Conservation (phyloP, 2,329 filamentous ascomycete genomes). For the Paraconiothyrium brasiliense region DNA sequence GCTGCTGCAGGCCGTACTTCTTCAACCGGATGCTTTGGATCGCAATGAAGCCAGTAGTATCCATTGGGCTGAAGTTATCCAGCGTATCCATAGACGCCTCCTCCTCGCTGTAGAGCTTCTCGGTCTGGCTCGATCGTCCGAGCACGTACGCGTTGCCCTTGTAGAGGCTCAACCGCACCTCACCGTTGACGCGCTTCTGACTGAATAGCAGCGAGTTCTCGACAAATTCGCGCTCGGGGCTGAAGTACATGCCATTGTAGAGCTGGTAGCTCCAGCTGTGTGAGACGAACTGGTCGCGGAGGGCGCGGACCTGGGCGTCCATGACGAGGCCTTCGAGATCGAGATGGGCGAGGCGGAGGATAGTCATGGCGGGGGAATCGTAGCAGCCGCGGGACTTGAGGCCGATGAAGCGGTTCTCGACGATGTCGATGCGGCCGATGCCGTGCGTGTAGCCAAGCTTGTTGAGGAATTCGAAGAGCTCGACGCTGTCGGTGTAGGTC, state of each 20-base stretch:
- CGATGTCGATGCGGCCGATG: slow-evolving; percentile 83
- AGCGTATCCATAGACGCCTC: slow-evolving; percentile 77
- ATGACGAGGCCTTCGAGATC: slow-evolving; percentile 73
- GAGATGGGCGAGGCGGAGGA: slow-evolving; percentile 65
- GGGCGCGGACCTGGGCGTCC: slow-evolving; percentile 72
- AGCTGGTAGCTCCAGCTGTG: slow-evolving; percentile 54
- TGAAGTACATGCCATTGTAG: slow-evolving; percentile 75
- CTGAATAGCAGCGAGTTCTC: slow-evolving; percentile 64
- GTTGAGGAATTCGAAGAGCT: slow-evolving; percentile 77
- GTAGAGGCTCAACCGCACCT: slow-evolving; percentile 70
- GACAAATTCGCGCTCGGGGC: slow-evolving; percentile 75
- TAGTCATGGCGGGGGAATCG: slow-evolving; percentile 62
- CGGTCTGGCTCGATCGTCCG: slow-evolving; percentile 68
- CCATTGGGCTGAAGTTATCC: slow-evolving; percentile 71
- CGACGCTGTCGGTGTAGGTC: slow-evolving; percentile 72
- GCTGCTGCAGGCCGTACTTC: slow-evolving; percentile 53
- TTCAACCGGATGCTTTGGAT: slow-evolving; percentile 71
- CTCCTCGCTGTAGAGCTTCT: slow-evolving; percentile 74
- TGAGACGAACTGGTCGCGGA: slow-evolving; percentile 76
- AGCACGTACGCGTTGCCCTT: slow-evolving; percentile 72
- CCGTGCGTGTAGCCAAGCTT: slow-evolving; percentile 76
- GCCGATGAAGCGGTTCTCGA: slow-evolving; percentile 82
- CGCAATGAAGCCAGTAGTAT: slow-evolving; percentile 74
- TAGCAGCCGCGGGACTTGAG: slow-evolving; percentile 84
- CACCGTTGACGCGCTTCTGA: slow-evolving; percentile 53